Evolutionary conservation across 2,329 filamentous ascomycete species (phyloP).

Genomic region (Aspergillus jensenii): DNA sequence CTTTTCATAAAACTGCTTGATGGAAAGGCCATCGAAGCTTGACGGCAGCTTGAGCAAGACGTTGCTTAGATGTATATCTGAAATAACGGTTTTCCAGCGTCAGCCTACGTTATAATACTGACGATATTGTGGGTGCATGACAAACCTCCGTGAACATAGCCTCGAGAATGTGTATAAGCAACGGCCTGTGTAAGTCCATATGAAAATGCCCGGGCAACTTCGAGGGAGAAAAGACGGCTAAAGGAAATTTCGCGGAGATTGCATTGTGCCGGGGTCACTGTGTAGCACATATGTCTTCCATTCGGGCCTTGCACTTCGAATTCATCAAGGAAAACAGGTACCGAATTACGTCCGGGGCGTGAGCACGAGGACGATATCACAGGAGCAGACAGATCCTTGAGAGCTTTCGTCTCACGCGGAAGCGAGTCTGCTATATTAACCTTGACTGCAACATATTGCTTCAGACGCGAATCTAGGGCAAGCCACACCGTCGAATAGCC

Average conservation of each 20-base stretch:
- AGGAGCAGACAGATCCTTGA: conserved; percentile 20
- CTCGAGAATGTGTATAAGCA: conserved; percentile 27
- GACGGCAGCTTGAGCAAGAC: conserved; percentile 25
- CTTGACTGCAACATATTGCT: conserved; percentile 33
- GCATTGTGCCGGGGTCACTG: conserved; percentile 23
- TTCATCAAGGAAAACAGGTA: conserved; percentile 22
- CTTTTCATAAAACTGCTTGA: conserved; percentile 31
- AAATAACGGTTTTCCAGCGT: not conserved
- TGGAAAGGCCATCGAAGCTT: conserved; percentile 29
- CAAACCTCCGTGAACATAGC: conserved; percentile 31
- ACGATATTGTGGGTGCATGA: not conserved
- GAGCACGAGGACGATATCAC: not conserved
- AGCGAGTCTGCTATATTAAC: conserved; percentile 22
- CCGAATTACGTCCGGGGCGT: conserved; percentile 6
- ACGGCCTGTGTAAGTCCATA: conserved; percentile 22
- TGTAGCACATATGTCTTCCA: conserved; percentile 28
- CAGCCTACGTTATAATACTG: not conserved
- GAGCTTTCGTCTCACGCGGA: conserved; percentile 20
- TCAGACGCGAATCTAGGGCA: conserved; percentile 30
- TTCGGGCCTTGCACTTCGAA: conserved; percentile 30
- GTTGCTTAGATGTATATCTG: conserved; percentile 33
- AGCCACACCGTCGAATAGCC: conserved; percentile 46
- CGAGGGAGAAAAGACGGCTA: conserved; percentile 24
- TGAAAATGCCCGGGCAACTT: conserved; percentile 26
- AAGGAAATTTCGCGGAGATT: conserved; percentile 30